A percentile compares a stretch with the other conserved stretches of the same genome.
Evolutionary conservation across 2,329 filamentous ascomycete species (phyloP).

Genomic region (Penicillium sp.): DNA sequence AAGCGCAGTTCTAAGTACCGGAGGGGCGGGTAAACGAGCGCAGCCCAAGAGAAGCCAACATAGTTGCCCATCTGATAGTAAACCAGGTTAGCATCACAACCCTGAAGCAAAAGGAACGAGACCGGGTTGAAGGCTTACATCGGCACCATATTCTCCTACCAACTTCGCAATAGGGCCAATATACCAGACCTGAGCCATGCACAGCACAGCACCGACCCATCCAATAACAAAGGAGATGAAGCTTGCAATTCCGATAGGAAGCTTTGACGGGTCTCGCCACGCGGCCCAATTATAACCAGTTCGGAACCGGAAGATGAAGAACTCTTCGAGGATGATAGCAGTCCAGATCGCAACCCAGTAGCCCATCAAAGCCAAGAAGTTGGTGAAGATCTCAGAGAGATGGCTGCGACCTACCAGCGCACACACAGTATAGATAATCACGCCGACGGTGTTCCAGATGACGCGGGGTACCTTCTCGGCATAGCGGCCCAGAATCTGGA

Average conservation of each 20-base stretch:
- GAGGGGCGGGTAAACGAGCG: constrained; percentile 59
- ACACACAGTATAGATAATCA: constrained; percentile 67
- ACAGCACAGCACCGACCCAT: constrained; percentile 67
- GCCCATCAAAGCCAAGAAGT: constrained; percentile 72
- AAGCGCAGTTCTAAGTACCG: constrained; percentile 56
- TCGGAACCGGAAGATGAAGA: constrained; percentile 62
- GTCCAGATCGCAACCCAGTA: constrained; percentile 72
- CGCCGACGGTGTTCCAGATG: constrained; percentile 66
- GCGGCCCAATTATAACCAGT: constrained; percentile 62
- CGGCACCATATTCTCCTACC: constrained; percentile 62
- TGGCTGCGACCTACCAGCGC: constrained; percentile 65
- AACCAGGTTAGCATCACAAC: constrained; percentile 14
- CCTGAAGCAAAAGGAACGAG: constrained; percentile 4
- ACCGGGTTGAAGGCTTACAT: constrained; percentile 47
- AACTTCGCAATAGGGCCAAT: constrained; percentile 64
- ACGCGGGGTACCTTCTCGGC: constrained; percentile 64
- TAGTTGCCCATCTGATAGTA: constrained; percentile 58
- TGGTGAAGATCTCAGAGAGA: constrained; percentile 68
- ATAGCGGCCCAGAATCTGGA: constrained; percentile 67
- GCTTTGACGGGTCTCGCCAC: constrained; percentile 63
- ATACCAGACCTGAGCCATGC: constrained; percentile 73
- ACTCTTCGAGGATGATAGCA: constrained; percentile 62
- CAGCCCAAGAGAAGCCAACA: constrained; percentile 64
- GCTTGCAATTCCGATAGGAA: constrained; percentile 67
- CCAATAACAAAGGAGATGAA: constrained; percentile 65